Evolutionary conservation across 805 yeast species (phyloP).

Genomic region (Suhomyces emberorum): DNA sequence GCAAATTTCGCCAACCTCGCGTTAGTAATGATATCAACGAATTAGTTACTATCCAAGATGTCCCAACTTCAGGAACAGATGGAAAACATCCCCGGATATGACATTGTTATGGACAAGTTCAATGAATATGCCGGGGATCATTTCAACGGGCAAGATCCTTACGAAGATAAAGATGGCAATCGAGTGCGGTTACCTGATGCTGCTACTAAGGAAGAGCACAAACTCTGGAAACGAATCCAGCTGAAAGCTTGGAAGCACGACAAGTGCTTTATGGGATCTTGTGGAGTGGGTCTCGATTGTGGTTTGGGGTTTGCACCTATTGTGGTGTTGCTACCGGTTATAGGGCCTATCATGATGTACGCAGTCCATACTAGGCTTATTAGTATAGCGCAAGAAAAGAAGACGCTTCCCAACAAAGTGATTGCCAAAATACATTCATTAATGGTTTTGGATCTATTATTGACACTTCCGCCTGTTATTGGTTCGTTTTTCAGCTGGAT

Average conservation of each 20-base stretch:
- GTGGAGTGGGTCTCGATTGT: slow-evolving; percentile 58
- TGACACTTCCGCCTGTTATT: slow-evolving; percentile 75
- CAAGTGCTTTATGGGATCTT: slow-evolving; percentile 75
- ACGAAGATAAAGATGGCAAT: slow-evolving; percentile 54
- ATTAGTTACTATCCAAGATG: no score
- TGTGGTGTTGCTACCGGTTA: slow-evolving; percentile 65
- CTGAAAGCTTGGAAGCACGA: slow-evolving; percentile 86
- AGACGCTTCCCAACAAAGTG: slow-evolving; percentile 55
- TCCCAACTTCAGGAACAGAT: slow-evolving; percentile 15
- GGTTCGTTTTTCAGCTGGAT: slow-evolving; percentile 80
- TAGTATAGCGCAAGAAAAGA: slow-evolving; percentile 52
- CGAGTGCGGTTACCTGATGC: slow-evolving; percentile 62
- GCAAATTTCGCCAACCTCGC: no score
- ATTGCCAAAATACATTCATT: slow-evolving; percentile 74
- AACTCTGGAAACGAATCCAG: slow-evolving; percentile 71
- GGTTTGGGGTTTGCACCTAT: slow-evolving; percentile 80
- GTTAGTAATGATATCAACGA: no score
- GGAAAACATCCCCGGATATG: slow-evolving; percentile 54
- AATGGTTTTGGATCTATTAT: slow-evolving; percentile 67
- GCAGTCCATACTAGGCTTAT: slow-evolving; percentile 70
- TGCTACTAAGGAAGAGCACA: slow-evolving; percentile 52
- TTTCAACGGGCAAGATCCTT: slow-evolving; percentile 66
- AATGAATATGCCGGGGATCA: slow-evolving; percentile 67
- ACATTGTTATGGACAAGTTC: slow-evolving; percentile 52
- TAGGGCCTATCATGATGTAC: slow-evolving; percentile 86